These are phyloP conservation scores for Talaromyces rugulosus DNA, from an alignment of 2,329 filamentous ascomycete genomes.

Conservation along the genomic window DNA sequence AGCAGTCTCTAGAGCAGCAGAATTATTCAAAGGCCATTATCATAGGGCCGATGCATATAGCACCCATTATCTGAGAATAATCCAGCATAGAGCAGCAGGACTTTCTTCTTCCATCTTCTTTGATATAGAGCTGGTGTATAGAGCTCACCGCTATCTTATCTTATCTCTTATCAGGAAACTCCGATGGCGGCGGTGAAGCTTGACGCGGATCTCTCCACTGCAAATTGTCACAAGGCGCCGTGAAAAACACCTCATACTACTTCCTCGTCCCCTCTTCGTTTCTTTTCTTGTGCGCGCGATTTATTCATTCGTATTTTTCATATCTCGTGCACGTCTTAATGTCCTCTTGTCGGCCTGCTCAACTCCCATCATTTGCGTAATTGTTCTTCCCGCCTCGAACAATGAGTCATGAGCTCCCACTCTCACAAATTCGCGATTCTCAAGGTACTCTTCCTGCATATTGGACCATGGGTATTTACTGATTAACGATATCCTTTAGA, in stretches of 20 bases:
- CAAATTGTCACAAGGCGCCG: neutral
- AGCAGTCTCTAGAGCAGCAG: slow-evolving; percentile 61
- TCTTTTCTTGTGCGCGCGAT: neutral
- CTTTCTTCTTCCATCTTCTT: neutral
- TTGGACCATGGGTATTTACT: neutral
- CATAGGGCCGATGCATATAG: slow-evolving; percentile 23
- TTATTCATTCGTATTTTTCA: neutral
- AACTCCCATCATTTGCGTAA: neutral
- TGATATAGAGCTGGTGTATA: neutral
- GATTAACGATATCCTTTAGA: neutral
- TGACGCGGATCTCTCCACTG: neutral
- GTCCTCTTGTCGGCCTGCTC: neutral
- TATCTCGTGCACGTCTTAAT: neutral
- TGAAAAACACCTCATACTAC: neutral
- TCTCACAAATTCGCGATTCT: neutral
- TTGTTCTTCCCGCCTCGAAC: neutral
- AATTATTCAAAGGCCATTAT: slow-evolving; percentile 59
- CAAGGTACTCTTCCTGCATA: neutral
- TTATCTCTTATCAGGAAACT: neutral
- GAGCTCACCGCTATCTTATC: neutral
- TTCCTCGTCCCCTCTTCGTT: neutral
- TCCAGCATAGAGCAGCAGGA: neutral
- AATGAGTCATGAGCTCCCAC: slow-evolving; percentile 14
- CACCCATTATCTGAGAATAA: neutral
- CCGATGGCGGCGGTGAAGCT: neutral